Conservation (phyloP, 306 rosid genomes). For the Bauhinia variegata region DNA sequence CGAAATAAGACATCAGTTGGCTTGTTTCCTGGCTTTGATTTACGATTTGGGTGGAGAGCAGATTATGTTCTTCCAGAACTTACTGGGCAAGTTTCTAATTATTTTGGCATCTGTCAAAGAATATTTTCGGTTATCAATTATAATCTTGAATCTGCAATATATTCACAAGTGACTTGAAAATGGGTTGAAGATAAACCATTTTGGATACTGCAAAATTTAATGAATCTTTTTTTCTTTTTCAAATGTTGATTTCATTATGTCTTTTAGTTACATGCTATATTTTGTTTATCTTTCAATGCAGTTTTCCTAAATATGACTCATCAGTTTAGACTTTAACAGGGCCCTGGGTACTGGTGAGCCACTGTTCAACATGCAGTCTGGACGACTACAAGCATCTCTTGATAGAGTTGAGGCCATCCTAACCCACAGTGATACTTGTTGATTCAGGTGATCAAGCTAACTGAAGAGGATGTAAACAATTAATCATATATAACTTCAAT, state of each 20-base stretch:
- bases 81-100: conserved; percentile 67
- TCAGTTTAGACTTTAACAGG: conserved; percentile 45
- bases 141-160: conserved; percentile 5
- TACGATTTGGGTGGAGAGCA: conserved; percentile 94
- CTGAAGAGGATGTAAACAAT: conserved; percentile 13
- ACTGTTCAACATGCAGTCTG: conserved; percentile 87
- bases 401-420: conserved; percentile 90
- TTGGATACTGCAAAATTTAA: conserved; percentile 1
- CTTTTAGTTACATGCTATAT: conserved; percentile 8
- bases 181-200: conserved; percentile 13
- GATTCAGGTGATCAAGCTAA: conserved; percentile 17
- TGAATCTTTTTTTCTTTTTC: not conserved
- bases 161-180: conserved; percentile 5
- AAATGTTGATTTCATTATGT: conserved; percentile 1
- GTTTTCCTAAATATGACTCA: conserved; percentile 29
- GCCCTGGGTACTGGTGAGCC: conserved; percentile 87
- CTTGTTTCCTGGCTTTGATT: conserved; percentile 77
- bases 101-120: conserved; percentile 15
- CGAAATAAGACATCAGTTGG: conserved; percentile 81
- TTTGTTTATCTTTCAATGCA: conserved; percentile 10
- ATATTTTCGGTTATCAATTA: not conserved
- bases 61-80: conserved; percentile 93
- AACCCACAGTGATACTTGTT: conserved; percentile 62
- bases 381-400: conserved; percentile 80
- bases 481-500: too few species aligned